Conservation (phyloP, 768 basidiomycete genomes). For the Leccinum disarticulatum region DNA sequence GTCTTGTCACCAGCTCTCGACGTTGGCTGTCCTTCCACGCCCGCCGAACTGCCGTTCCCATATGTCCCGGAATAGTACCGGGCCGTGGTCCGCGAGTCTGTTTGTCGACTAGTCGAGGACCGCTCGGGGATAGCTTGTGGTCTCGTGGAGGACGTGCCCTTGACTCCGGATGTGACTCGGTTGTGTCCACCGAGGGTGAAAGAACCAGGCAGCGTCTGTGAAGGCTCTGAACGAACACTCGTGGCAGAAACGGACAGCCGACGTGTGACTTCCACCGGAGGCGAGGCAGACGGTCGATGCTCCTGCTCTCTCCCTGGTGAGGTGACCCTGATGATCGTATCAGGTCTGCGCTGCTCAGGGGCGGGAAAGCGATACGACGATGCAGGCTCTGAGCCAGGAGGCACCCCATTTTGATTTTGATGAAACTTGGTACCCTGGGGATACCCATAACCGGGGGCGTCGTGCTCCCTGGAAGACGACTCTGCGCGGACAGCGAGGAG, state of each 20-base stretch:
- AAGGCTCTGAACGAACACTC: slow-evolving; percentile 44
- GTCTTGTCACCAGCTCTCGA: slow-evolving; percentile 25
- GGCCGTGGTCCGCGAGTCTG: slow-evolving; percentile 22
- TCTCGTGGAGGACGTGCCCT: slow-evolving; percentile 22
- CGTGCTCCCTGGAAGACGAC: slow-evolving; percentile 17
- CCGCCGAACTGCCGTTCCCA: slow-evolving; percentile 12
- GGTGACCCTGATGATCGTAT: slow-evolving; percentile 36
- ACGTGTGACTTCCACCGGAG: slow-evolving; percentile 47
- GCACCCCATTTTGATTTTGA: slow-evolving; percentile 45
- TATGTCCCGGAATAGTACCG: slow-evolving; percentile 27
- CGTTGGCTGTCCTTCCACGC: slow-evolving; percentile 12
- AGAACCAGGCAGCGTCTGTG: slow-evolving; percentile 18
- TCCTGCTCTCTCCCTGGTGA: slow-evolving; percentile 48
- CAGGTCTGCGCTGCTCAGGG: slow-evolving; percentile 34
- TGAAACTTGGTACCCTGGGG: slow-evolving; percentile 28
- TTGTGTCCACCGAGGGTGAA: slow-evolving; percentile 21
- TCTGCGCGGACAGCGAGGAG: slow-evolving; percentile 32
- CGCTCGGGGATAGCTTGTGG: slow-evolving; percentile 22
- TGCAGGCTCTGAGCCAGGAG: slow-evolving; percentile 29
- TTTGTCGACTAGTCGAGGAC: slow-evolving; percentile 14
- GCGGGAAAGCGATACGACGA: slow-evolving; percentile 52
- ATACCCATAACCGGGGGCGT: slow-evolving; percentile 14
- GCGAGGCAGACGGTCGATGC: slow-evolving; percentile 38
- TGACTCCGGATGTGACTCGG: slow-evolving; percentile 20
- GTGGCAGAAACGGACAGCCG: slow-evolving; percentile 48